Evolutionary conservation across 768 basidiomycete genomes (phyloP), one percentile per base, ranked within the genome.

Genomic region (Saitozyma podzolica): DNA sequence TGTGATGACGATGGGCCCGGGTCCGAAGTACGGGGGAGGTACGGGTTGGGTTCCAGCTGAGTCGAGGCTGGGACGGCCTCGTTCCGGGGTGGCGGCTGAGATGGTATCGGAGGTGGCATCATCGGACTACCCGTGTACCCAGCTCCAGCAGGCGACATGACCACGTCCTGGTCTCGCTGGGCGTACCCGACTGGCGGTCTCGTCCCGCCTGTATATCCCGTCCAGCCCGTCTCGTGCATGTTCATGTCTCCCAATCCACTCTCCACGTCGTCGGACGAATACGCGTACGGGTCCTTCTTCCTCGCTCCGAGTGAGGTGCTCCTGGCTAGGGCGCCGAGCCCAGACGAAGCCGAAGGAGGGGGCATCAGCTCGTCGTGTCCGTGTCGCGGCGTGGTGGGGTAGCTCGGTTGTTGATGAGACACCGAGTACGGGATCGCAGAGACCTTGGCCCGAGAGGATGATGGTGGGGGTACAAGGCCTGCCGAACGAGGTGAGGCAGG

Each of bases 241-340:
- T 77, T 73, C 73, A 74, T 71, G 49, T 69, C 64, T 1, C 73
- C 75, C 41, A 78, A 50, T 0, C 77, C 77, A 49, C 67, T 67
- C 57, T 78, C 77, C 10, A 78, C 75, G 45, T 78, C 77, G 50
- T 77, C 77, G 17, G 72, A 68, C n/a, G 66, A 58, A 62, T 76
- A 73, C 3, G 70, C 64, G 45, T 72, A 76, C n/a, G 75, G 72
- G 49, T 76, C 74, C 56, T 76, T 76, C 61, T 69, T 74, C 50
- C 74, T 69, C 14, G 69, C 62, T 6, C 76, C 77, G 19, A 78
- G 59, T 29, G 72, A 74, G 13, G 77, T 74, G 49, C 75, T 77
- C 39, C 77, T 53, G 1, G 72, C 77, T 8, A 78, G 54, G 8
- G 71, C 67, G 16, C 69, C 68, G 16, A 72, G 59, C 41, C 65